Base-by-base conservation (phyloP, 2,329 filamentous ascomycete species). In the Colletotrichum sp. region DNA sequence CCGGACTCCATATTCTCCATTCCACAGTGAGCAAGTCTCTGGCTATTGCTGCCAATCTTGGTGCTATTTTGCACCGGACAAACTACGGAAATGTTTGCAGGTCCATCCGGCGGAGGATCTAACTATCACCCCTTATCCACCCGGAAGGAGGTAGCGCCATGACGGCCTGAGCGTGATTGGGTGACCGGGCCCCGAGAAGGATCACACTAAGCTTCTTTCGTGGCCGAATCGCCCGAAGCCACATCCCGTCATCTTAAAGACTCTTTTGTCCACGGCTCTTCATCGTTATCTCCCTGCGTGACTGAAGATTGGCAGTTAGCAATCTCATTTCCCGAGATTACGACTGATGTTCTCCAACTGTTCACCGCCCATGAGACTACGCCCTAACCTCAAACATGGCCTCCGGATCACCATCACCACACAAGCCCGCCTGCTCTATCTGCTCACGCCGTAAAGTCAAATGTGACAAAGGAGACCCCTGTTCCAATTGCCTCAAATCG, bases 401-500 rank as follows among this genome's bases (percentile, higher is more conserved):
- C 25, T 61, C 58, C 28, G 48, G 48, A 13, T 36, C 48, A 27
- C 32, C 66, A 0, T 16, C 66, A 58, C 30, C 65, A 1, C 65
- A 66, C 13, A 78, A 74, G n/a, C 62, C 58, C 39, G 71, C 82
- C 43, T 87, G 85, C 74, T 76, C 84, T 60, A 77, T 80, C 4
- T 87, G 85, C 74, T 81, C 84, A 52, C 82, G 83, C 30, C 81
- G 85, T 27, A 87, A 87, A 75, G 82, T 87, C 70, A 87, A 83
- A 67, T 89, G 87, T 76, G 83, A 88, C 76, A 83, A 83, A 58
- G 76, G 76, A 16, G 78, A 80, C 2, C 86, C 86, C 1, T 89
- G 87, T 70, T 84, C 84, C 9, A 88, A 88, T 75, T 89, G 87
- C 69, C 71, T 79, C 52, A 88, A 85, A 74, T 80, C 85, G 3